Evolutionary conservation across 345 rosid genomes (phyloP), one percentile per base, ranked within the genome.

Genomic region (Murraya koenigii): DNA sequence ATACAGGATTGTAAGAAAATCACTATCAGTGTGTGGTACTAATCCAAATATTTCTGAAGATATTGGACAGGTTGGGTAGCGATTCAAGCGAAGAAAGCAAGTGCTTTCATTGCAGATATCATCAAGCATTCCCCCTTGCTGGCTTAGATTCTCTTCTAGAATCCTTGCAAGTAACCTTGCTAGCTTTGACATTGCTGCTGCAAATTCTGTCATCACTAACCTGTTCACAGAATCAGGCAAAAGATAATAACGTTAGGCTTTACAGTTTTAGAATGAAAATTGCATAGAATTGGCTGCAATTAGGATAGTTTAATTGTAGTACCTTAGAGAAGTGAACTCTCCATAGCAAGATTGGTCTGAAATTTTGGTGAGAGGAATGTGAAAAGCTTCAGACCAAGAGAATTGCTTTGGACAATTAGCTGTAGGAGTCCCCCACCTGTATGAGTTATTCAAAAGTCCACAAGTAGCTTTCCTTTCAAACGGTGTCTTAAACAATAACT

Each of bases 351-450:
- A 61, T 33, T 75, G 35, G 1, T 91, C 85, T 0, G 86, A 80
- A 67, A 91, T 76, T 79, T 83, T 86, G 8, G 87, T 74, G 22
- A 91, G 86, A 72, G 93, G 91, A 60, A 89, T 77, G 52, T 91
- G 95, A 77, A 89, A 91, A 77, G 93, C 93, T 75, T 91, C 95
- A 19, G 88, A 88, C 95, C 95, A 91, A 3, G 93, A 89, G 81
- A 88, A 84, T 33, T 91, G 91, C 23, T 79, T 60, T 0, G 87
- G 85, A 71, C 76, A 84, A 47, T 84, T 83, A 47, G 93, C 95
- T 3, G 82, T 79, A 1, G 92, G 85, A 4, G 72, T 74, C 0
- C 95, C 95, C 95, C 95, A 91, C 61, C 91, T 81, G 77, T 91
- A 91, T 0, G 95, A 91, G 63, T 88, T 78, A 80, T 84, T 81